These are phyloP conservation scores for Mycena sanguinolenta DNA, from an alignment of 768 basidiomycete species.

Conservation along the genomic window DNA sequence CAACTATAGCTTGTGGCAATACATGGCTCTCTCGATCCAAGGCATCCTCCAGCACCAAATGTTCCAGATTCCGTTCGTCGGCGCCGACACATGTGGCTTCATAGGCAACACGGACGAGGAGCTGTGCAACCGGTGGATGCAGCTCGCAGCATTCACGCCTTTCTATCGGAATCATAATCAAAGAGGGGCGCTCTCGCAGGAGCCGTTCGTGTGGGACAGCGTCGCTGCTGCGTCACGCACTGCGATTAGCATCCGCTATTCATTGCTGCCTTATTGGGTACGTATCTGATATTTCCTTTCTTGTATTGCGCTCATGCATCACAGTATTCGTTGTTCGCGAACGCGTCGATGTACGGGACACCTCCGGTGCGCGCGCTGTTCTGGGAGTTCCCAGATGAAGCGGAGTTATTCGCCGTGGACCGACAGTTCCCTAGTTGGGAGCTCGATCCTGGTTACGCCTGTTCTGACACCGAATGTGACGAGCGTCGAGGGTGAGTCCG, in stretches of 20 bases:
- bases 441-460: conserved; percentile 81
- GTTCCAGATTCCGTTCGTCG: too few species aligned
- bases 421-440: conserved; percentile 80
- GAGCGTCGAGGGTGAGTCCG: conserved; percentile 69
- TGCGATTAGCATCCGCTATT: conserved; percentile 62
- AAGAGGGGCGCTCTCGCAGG: conserved; percentile 71
- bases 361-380: too few species aligned
- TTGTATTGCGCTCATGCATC: too few species aligned
- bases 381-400: conserved; percentile 61
- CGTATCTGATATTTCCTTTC: neutral
- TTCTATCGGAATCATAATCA: conserved; percentile 66
- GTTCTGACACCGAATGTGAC: conserved; percentile 78
- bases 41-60: conserved; percentile 39
- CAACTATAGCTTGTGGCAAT: conserved; percentile 63
- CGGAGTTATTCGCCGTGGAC: conserved; percentile 72
- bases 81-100: conserved; percentile 85
- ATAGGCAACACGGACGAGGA: conserved; percentile 82
- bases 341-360: conserved; percentile 72
- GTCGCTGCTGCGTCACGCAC: conserved; percentile 71
- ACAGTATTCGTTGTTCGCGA: conserved; percentile 70
- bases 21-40: conserved; percentile 78
- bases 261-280: conserved; percentile 85
- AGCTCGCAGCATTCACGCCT: conserved; percentile 82
- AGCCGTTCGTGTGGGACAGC: conserved; percentile 86
- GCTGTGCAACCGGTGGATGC: conserved; percentile 90